These are phyloP conservation scores for Naematelia aurantialba DNA, from an alignment of 768 basidiomycete species.

Conservation along the genomic window DNA sequence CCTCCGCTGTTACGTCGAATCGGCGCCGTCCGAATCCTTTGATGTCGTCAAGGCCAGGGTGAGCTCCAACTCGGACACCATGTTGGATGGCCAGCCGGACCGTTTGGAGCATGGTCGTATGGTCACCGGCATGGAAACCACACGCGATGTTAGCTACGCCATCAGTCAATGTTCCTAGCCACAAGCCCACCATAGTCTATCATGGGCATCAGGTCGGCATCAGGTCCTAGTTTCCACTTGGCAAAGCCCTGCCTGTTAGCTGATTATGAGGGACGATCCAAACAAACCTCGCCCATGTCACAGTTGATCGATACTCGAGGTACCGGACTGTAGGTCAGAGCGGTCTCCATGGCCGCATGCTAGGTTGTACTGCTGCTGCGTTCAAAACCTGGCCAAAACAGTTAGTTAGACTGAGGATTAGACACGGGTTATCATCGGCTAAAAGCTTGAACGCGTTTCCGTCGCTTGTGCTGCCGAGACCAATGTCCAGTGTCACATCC, in stretches of 20 bases:
- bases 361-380: no score
- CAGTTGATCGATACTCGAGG: neutral
- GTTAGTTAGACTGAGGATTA: no score
- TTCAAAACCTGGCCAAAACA: no score
- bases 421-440: no score
- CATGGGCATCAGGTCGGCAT: neutral
- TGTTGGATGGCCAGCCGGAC: neutral
- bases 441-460: no score
- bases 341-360: no score
- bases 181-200: neutral
- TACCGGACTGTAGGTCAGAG: no score
- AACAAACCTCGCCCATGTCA: neutral
- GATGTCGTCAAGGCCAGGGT: neutral
- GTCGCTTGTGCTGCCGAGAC: no score
- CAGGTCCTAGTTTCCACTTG: neutral
- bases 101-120: neutral
- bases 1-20: neutral
- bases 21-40: neutral
- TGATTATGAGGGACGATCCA: neutral
- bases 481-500: no score
- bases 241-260: neutral
- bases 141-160: neutral
- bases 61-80: neutral
- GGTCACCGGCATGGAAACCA: neutral
- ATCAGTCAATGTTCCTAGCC: neutral